These are phyloP conservation scores for Marchantia polymorpha DNA, from an alignment of 225 moss, liverwort and hornwort species.

Conservation along the genomic window DNA sequence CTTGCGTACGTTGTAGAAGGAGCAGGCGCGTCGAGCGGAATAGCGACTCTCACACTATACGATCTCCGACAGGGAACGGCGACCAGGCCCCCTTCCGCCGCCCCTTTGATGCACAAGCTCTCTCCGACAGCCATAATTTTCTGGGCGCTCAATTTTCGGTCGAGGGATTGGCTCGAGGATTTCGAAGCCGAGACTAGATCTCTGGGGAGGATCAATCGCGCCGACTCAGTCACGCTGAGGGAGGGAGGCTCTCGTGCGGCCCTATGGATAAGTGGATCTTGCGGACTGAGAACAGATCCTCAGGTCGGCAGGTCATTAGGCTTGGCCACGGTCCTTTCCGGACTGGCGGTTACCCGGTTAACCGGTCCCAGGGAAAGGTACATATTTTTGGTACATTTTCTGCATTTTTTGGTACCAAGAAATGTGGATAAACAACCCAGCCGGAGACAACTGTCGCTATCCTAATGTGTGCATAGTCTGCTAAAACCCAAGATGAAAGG, in stretches of 20 bases:
- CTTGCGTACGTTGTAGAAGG: no score
- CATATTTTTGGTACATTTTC: no score
- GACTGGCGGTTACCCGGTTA: no score
- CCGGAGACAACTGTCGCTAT: no score
- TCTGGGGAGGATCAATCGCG: constrained; percentile 74
- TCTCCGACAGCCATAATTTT: not conserved
- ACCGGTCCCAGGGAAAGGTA: no score
- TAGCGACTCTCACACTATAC: not conserved
- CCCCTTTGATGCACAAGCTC: not conserved
- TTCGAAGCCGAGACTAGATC: constrained; percentile 69
- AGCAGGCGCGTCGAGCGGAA: not conserved
- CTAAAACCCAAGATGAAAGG: no score
- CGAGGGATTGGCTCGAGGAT: constrained; percentile 45
- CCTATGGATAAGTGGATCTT: constrained; percentile 71
- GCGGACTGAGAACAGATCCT: constrained; percentile 43
- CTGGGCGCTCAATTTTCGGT: constrained; percentile 5
- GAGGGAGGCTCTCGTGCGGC: constrained; percentile 67
- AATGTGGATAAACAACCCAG: no score
- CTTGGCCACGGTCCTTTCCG: no score
- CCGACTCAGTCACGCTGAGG: constrained; percentile 60
- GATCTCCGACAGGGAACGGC: not conserved
- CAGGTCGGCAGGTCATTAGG: no score
- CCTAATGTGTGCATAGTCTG: no score
- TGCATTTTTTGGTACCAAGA: no score
- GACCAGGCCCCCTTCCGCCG: not conserved